These are phyloP conservation scores for Buxus sempervirens DNA, from an alignment of 164 flowering plant genomes.

Conservation along the genomic window DNA sequence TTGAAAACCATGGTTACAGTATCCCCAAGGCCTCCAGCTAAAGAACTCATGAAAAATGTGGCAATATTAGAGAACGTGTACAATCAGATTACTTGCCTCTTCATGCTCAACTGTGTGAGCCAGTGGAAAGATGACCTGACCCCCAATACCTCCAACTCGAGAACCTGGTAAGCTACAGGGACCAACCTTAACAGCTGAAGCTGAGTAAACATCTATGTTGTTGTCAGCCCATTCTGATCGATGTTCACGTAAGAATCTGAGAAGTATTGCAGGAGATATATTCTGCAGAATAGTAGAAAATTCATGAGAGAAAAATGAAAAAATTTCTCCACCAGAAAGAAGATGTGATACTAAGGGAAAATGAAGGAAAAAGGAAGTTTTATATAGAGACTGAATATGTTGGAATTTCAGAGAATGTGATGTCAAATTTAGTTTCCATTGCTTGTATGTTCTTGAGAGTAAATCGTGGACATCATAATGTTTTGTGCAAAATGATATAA, in stretches of 20 bases:
- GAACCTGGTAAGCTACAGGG: constrained; percentile 61
- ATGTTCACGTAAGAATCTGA: constrained; percentile 70
- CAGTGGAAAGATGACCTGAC: constrained; percentile 66
- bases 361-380: not conserved
- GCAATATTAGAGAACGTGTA: not conserved
- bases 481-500: too few relatives aligned
- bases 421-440: not conserved
- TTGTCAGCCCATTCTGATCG: constrained; percentile 84
- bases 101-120: constrained; percentile 88
- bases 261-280: constrained; percentile 77
- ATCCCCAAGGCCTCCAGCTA: not conserved
- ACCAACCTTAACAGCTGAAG: constrained; percentile 59
- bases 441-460: too few relatives aligned
- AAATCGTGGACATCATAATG: too few relatives aligned
- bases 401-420: not conserved
- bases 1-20: not conserved
- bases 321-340: not conserved
- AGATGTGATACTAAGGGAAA: not conserved
- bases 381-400: not conserved
- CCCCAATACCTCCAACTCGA: constrained; percentile 51
- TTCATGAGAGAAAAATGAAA: not conserved
- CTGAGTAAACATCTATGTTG: constrained; percentile 64
- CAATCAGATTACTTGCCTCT: constrained; percentile 49
- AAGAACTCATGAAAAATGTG: not conserved
- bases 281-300: constrained; percentile 32